Evolutionary conservation across 768 basidiomycete genomes (phyloP).

Genomic region (Paxillus ammoniavirescens): DNA sequence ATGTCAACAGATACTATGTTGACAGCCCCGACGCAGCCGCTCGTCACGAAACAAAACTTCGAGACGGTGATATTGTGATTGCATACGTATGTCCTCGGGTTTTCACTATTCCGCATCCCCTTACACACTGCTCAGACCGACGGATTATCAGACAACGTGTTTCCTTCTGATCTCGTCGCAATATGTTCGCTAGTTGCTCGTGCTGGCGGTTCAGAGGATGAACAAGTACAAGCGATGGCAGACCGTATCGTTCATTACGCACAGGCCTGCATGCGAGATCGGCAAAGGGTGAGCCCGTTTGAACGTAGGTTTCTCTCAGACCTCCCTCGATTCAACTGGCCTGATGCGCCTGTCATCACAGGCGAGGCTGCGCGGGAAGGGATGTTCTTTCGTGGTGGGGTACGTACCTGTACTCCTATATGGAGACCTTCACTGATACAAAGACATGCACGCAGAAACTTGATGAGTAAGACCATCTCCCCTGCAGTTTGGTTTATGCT

Average conservation of each 20-base stretch:
- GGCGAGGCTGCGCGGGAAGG: constrained; percentile 66
- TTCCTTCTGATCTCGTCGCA: constrained; percentile 63
- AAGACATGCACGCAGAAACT: constrained; percentile 53
- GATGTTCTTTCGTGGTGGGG: constrained; percentile 68
- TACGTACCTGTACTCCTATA: constrained; percentile 40
- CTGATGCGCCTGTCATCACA: constrained; percentile 23
- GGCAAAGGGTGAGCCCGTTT: constrained; percentile 67
- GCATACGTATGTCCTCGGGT: constrained; percentile 38
- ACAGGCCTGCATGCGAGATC: constrained; percentile 65
- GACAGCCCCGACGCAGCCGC: constrained; percentile 46
- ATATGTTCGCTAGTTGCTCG: constrained; percentile 69
- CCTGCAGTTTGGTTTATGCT: constrained; percentile 6
- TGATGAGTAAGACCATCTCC: constrained; percentile 60
- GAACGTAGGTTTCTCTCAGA: constrained; percentile 47
- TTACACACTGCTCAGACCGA: constrained; percentile 43
- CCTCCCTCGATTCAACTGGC: constrained; percentile 1
- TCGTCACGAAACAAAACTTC: constrained; percentile 43
- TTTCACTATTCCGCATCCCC: not conserved
- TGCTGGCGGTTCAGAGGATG: constrained; percentile 51
- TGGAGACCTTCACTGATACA: constrained; percentile 8
- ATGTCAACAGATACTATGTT: constrained; percentile 14
- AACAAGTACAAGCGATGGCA: constrained; percentile 68
- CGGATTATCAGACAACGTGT: constrained; percentile 57
- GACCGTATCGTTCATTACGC: constrained; percentile 72
- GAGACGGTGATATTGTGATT: constrained; percentile 53